Evolutionary conservation across 2,329 filamentous ascomycete genomes (phyloP).

Genomic region (Uncinocarpus reesii): DNA sequence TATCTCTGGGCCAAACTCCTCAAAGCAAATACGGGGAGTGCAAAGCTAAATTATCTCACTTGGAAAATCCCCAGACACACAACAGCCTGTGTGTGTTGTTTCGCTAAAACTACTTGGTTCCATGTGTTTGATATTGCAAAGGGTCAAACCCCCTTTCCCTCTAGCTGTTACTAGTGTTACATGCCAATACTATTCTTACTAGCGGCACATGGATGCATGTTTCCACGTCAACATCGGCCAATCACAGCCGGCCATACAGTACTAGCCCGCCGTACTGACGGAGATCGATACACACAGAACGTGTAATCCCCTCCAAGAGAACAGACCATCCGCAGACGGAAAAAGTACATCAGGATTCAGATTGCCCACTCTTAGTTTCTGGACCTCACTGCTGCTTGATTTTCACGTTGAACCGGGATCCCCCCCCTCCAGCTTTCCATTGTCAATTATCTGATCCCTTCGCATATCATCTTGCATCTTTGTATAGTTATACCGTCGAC

Average conservation of each 20-base stretch:
- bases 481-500: background rate
- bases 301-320: constrained; percentile 4
- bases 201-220: background rate
- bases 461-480: background rate
- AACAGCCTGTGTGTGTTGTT: no score
- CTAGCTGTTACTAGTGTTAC: constrained; percentile 4
- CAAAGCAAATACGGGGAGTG: no score
- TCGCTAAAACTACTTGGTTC: no score
- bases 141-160: background rate
- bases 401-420: background rate
- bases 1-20: no score
- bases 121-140: no score
- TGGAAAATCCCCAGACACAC: no score
- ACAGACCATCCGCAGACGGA: background rate
- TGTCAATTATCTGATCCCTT: background rate
- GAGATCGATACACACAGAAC: background rate
- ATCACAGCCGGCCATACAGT: background rate
- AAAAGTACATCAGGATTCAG: constrained; percentile 8
- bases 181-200: constrained; percentile 1
- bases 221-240: background rate
- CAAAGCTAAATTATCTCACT: no score
- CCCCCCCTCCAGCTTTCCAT: background rate
- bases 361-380: constrained; percentile 3
- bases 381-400: background rate
- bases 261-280: background rate